These are phyloP conservation scores for Coemansia sp. DNA, from an alignment of 192 early-diverging fungal species.

Conservation along the genomic window DNA sequence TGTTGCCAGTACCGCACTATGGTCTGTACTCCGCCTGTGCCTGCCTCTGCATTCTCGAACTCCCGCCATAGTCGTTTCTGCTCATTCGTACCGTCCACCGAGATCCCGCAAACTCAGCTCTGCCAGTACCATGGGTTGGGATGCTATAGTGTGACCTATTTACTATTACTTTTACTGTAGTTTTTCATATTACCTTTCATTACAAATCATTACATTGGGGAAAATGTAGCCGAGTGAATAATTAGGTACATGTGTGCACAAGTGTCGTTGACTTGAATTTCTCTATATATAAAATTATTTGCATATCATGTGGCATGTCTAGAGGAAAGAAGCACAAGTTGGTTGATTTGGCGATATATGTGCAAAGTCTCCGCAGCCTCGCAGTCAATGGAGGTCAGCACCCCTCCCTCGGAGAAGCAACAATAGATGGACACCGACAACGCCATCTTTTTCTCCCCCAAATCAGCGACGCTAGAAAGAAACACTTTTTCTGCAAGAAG, in stretches of 20 bases:
- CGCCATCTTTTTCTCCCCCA: neutral
- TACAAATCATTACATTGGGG: no score
- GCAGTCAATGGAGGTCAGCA: constrained; percentile 5
- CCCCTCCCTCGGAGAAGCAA: neutral
- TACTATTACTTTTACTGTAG: no score
- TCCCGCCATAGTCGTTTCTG: neutral
- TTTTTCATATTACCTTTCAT: neutral
- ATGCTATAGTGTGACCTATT: neutral
- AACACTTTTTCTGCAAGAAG: neutral
- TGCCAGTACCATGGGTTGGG: constrained; percentile 3
- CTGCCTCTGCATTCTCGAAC: neutral
- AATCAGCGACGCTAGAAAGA: neutral
- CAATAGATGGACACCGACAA: neutral
- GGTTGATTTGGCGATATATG: neutral
- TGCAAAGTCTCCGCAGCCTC: neutral
- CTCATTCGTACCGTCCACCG: neutral
- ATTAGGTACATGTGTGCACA: no score
- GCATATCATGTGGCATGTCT: neutral
- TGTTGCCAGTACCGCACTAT: neutral
- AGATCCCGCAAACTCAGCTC: constrained; percentile 13
- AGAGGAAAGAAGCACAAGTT: neutral
- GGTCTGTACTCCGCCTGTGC: neutral
- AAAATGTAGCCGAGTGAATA: no score
- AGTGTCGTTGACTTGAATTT: no score
- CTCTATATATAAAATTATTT: neutral